Conservation (phyloP, 2,329 filamentous ascomycete species). For the Aspergillus hortae region DNA sequence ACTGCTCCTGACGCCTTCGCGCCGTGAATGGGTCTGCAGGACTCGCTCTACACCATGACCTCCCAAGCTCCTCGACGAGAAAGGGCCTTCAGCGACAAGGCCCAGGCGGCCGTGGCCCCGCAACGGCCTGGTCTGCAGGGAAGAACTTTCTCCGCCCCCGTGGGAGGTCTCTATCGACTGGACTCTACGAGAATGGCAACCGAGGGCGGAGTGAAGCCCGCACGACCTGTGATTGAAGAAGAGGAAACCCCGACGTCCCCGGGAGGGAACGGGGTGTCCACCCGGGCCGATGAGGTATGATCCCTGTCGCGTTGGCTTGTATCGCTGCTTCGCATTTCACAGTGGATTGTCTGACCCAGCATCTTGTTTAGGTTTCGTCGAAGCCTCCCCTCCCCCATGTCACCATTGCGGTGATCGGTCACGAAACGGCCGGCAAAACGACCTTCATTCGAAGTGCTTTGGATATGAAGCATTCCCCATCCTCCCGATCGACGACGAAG, state of each 20-base stretch:
- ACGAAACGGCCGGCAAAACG: slow-evolving; percentile 54
- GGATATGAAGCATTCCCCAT: slow-evolving; percentile 47
- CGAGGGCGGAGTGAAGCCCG: slow-evolving; percentile 15
- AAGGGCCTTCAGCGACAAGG: slow-evolving; percentile 31
- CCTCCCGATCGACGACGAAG: slow-evolving; percentile 43
- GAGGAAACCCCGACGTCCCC: slow-evolving; percentile 19
- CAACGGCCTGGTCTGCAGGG: slow-evolving; percentile 30
- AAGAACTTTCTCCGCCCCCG: slow-evolving; percentile 35
- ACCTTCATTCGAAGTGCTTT: slow-evolving; percentile 58
- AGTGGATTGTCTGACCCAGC: slow-evolving; percentile 6
- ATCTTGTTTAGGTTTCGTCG: slow-evolving; percentile 18
- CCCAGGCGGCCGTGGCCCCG: slow-evolving; percentile 21
- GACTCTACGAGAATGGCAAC: slow-evolving; percentile 19
- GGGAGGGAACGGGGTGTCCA: slow-evolving; percentile 13
- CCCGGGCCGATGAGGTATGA: slow-evolving; percentile 26
- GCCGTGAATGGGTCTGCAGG: slow-evolving; percentile 10
- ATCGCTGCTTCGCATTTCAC: not conserved
- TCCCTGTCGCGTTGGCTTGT: no score
- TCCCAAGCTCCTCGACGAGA: slow-evolving; percentile 27
- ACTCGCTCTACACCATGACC: slow-evolving; percentile 19
- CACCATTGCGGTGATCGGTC: slow-evolving; percentile 57
- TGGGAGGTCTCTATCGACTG: slow-evolving; percentile 26
- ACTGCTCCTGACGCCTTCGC: slow-evolving; percentile 12
- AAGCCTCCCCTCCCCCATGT: slow-evolving; percentile 47
- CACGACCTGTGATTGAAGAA: slow-evolving; percentile 28